A percentile compares a stretch with the other conserved stretches of the same genome.
phyloP scores from a whole-genome alignment of 805 yeast genomes.

The Pichia membranifaciens region DNA sequence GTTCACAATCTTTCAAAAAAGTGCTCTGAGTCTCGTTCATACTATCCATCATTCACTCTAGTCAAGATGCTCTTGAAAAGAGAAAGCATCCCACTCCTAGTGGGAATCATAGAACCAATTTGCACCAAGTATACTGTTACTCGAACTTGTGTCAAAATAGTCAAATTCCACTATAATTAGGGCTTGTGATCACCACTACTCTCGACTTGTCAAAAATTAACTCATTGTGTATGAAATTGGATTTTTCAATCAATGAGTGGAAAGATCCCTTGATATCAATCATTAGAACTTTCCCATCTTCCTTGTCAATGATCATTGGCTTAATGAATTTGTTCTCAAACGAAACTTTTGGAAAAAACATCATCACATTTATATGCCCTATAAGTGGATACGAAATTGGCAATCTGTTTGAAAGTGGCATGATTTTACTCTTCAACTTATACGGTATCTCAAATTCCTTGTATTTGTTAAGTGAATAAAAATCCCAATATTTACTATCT shows the following conservation, averaged over 20 bases:
- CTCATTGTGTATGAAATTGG: slow-evolving; percentile 38
- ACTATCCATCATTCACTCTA: slow-evolving; percentile 38
- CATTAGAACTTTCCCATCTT: background rate
- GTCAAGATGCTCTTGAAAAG: slow-evolving; percentile 38
- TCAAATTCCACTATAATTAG: slow-evolving; percentile 51
- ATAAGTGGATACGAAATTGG: slow-evolving; percentile 19
- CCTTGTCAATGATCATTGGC: slow-evolving; percentile 29
- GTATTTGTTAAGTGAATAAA: slow-evolving; percentile 36
- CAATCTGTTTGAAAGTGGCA: slow-evolving; percentile 17
- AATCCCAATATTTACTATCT: slow-evolving; percentile 38
- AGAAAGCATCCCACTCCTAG: slow-evolving; percentile 38
- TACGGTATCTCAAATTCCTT: slow-evolving; percentile 37
- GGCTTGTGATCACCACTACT: slow-evolving; percentile 41
- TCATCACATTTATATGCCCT: slow-evolving; percentile 35
- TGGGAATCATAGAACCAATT: slow-evolving; percentile 52
- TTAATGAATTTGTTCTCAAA: slow-evolving; percentile 23
- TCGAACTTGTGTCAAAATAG: slow-evolving; percentile 43
- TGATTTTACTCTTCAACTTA: slow-evolving; percentile 24
- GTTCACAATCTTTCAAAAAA: slow-evolving; percentile 44
- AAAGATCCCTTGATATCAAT: slow-evolving; percentile 35
- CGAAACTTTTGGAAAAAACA: slow-evolving; percentile 32
- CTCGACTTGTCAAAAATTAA: slow-evolving; percentile 15
- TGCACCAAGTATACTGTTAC: slow-evolving; percentile 45
- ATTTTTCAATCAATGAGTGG: slow-evolving; percentile 32
- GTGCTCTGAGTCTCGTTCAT: slow-evolving; percentile 39